phyloP scores from a whole-genome alignment of 2,329 filamentous ascomycete species.

The Colletotrichum lupini region DNA sequence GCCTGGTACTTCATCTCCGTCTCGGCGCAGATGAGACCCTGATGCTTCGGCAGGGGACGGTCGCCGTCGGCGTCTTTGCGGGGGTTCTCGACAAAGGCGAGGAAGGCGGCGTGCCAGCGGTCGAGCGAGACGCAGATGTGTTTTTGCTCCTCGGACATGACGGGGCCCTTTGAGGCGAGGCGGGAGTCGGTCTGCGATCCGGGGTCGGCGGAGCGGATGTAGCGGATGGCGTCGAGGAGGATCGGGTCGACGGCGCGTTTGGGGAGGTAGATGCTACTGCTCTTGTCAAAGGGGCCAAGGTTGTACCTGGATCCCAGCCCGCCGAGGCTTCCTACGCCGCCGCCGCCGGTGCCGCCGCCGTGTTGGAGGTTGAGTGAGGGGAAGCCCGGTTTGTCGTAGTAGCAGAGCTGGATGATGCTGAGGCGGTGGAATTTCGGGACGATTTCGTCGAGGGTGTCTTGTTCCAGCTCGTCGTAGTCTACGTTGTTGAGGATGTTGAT shows the following conservation, averaged over 20 bases:
- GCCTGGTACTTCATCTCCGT: constrained; percentile 31
- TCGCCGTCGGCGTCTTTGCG: background rate
- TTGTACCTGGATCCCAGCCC: background rate
- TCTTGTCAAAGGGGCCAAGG: constrained; percentile 23
- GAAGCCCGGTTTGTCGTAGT: constrained; percentile 14
- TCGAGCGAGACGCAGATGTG: constrained; percentile 22
- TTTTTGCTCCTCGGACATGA: constrained; percentile 18
- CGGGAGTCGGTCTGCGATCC: constrained; percentile 28
- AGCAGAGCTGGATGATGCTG: constrained; percentile 30
- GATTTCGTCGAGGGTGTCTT: constrained; percentile 13
- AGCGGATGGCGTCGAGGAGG: constrained; percentile 26
- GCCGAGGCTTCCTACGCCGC: no score
- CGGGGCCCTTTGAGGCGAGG: constrained; percentile 20
- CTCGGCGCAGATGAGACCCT: constrained; percentile 19
- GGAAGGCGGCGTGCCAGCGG: constrained; percentile 27
- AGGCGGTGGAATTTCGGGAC: constrained; percentile 24
- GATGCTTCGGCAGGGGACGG: constrained; percentile 12
- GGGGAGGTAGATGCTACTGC: constrained; percentile 22
- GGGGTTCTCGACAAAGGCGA: constrained; percentile 10
- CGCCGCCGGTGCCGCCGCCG: background rate
- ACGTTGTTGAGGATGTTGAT: constrained; percentile 28
- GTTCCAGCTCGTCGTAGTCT: constrained; percentile 18
- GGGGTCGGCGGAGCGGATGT: constrained; percentile 19
- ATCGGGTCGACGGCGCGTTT: constrained; percentile 32
- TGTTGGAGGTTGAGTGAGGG: constrained; percentile 16